Evolutionary conservation across 2,329 filamentous ascomycete genomes (phyloP).

Genomic region (Pyrenophora seminiperda): DNA sequence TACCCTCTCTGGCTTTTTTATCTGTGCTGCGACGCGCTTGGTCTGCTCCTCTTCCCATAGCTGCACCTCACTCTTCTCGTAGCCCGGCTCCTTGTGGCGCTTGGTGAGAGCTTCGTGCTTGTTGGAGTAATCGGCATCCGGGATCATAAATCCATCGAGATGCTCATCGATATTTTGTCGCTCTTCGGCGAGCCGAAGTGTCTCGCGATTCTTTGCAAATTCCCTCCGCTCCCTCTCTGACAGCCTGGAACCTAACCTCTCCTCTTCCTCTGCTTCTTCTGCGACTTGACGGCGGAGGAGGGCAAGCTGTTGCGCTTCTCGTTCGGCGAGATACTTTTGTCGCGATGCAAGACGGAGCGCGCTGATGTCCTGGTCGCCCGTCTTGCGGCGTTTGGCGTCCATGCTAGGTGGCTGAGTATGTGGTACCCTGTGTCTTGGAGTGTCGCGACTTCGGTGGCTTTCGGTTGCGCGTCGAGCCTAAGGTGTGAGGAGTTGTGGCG

Average conservation of each 20-base stretch:
- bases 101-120: constrained; percentile 92
- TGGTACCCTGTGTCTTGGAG: not conserved
- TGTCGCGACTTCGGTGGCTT: not conserved
- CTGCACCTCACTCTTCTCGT: constrained; percentile 90
- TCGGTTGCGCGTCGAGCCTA: not conserved
- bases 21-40: constrained; percentile 70
- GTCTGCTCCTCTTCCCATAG: constrained; percentile 94
- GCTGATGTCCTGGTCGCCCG: constrained; percentile 56
- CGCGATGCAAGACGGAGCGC: constrained; percentile 83
- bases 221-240: constrained; percentile 80
- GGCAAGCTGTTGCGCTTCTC: constrained; percentile 82
- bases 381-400: constrained; percentile 39
- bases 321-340: constrained; percentile 92
- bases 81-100: constrained; percentile 82
- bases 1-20: constrained; percentile 69
- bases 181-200: constrained; percentile 78
- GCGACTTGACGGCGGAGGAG: constrained; percentile 88
- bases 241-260: constrained; percentile 71
- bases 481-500: not conserved
- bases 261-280: constrained; percentile 79
- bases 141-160: constrained; percentile 88
- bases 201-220: constrained; percentile 85
- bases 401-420: constrained; percentile 16
- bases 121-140: constrained; percentile 86
- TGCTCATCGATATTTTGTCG: constrained; percentile 87